Evolutionary conservation across 768 basidiomycete genomes (phyloP), one percentile per base, ranked within the genome.

Genomic region (Russula vinacea): DNA sequence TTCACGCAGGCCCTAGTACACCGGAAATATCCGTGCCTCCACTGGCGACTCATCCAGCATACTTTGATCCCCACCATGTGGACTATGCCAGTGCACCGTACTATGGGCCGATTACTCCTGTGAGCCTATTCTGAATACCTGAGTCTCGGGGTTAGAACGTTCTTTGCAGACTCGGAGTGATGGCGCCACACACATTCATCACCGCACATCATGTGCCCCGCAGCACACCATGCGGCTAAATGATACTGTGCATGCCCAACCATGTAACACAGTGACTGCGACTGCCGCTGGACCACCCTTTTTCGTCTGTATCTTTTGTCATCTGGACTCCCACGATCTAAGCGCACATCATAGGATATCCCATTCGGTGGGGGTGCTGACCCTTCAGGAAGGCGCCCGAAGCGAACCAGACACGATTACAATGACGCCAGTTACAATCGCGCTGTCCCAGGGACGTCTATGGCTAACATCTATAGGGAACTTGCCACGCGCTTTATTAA

Each of bases 391-490:
- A 24, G 16, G n/a, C 17, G 33, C 17, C 14, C 45, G 5, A 50
- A 17, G 8, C 22, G 24, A 2, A 2, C 37, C 2, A n/a, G n/a
- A 29, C 37, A 47, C 39, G 26, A n/a, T 7, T 54, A 39, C 40
- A 35, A 35, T 32, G 10, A 53, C 22, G 10, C 40, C 4, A n/a
- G 10, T 14, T 32, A 54, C 51, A 54, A 60, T 24, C 29, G 29
- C 3, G 35, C 50, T 35, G 51, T 44, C 29, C 59, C 32, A 11
- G 10, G n/a, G n/a, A 42, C 9, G 6, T 44, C 14, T 22, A 44
- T 60, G 22, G 40, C 51, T 5, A 45, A 44, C 32, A 24, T 45
- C 22, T 53, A 54, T 35, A 53, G 59, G 50, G 58, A 53, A 13
- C 59, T 53, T 33, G 52, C 51, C 1, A 22, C 24, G 39, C n/a